A percentile compares a stretch with the other conserved stretches of the same genome.
These are phyloP conservation scores for Penicillium psychrofluorescens DNA, from an alignment of 495 filamentous ascomycete species.

Conservation along the genomic window DNA sequence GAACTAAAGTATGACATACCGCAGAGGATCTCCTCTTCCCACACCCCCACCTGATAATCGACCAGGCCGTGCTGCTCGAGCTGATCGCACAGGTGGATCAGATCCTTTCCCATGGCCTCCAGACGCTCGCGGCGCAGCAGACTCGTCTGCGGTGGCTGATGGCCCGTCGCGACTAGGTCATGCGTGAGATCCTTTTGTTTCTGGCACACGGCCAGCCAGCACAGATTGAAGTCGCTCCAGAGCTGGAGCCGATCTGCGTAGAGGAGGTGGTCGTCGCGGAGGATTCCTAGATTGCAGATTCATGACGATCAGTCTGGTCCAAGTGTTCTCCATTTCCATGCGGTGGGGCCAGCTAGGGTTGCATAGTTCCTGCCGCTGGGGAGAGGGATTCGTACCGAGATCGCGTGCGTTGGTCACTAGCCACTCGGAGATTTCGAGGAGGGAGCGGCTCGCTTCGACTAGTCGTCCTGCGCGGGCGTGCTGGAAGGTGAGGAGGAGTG, in stretches of 20 bases:
- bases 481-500: slow-evolving; percentile 67
- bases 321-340: too few relatives aligned
- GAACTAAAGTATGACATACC: slow-evolving; percentile 45
- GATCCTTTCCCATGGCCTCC: slow-evolving; percentile 70
- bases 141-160: slow-evolving; percentile 52
- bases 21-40: slow-evolving; percentile 85
- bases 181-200: slow-evolving; percentile 73
- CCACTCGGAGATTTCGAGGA: slow-evolving; percentile 80
- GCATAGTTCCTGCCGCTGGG: slow-evolving; percentile 12
- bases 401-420: slow-evolving; percentile 72
- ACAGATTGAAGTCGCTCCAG: slow-evolving; percentile 93
- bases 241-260: slow-evolving; percentile 67
- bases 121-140: slow-evolving; percentile 62
- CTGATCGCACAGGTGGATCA: slow-evolving; percentile 75
- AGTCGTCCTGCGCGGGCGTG: slow-evolving; percentile 67
- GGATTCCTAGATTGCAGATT: slow-evolving; percentile 42
- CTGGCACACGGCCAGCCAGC: slow-evolving; percentile 84
- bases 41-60: slow-evolving; percentile 94
- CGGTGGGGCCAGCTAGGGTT: not conserved
- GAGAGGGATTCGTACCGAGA: slow-evolving; percentile 58
- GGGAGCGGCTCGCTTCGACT: slow-evolving; percentile 60
- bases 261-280: slow-evolving; percentile 66
- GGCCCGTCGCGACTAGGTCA: slow-evolving; percentile 50
- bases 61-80: slow-evolving; percentile 86
- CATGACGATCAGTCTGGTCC: too few relatives aligned